A percentile compares a stretch with the other conserved stretches of the same genome.
Evolutionary conservation across 2,329 filamentous ascomycete species (phyloP).

Genomic region (Fusarium palustre): DNA sequence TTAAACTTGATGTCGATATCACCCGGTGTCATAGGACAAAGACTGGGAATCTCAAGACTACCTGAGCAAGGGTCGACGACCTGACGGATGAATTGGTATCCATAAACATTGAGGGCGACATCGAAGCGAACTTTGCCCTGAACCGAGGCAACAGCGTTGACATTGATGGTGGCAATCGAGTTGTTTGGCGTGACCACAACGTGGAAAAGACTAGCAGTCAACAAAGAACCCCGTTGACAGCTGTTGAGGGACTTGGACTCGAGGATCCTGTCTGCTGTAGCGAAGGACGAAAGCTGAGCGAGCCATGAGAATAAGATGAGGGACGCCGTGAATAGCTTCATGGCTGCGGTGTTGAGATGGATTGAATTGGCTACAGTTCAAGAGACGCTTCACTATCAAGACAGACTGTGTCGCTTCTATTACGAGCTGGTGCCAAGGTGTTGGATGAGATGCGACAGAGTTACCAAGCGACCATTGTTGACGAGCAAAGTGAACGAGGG

Average conservation of each 20-base stretch:
- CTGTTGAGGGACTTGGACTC: slow-evolving; percentile 85
- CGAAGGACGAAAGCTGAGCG: slow-evolving; percentile 16
- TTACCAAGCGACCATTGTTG: slow-evolving; percentile 10
- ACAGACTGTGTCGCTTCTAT: neutral
- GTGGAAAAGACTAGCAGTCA: slow-evolving; percentile 89
- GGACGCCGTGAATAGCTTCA: slow-evolving; percentile 22
- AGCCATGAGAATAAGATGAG: slow-evolving; percentile 31
- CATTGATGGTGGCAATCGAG: slow-evolving; percentile 75
- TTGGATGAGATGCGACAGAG: slow-evolving; percentile 1
- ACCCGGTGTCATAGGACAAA: slow-evolving; percentile 91
- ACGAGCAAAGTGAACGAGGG: neutral
- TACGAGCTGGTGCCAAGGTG: neutral
- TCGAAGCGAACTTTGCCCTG: slow-evolving; percentile 84
- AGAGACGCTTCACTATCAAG: neutral
- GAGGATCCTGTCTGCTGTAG: slow-evolving; percentile 73
- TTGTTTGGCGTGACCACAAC: slow-evolving; percentile 83
- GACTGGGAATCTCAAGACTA: slow-evolving; percentile 68
- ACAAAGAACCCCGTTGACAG: slow-evolving; percentile 84
- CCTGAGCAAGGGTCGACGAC: slow-evolving; percentile 80
- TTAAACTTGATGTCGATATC: slow-evolving; percentile 81
- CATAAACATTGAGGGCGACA: slow-evolving; percentile 82
- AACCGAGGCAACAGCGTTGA: slow-evolving; percentile 84
- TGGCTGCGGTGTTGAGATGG: slow-evolving; percentile 3
- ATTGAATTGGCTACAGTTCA: neutral
- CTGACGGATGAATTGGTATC: slow-evolving; percentile 75